Percentiles rank a stretch among this genome's conserved stretches.
These are phyloP conservation scores for Boletales sp. DNA, from an alignment of 768 basidiomycete species.

Conservation along the genomic window DNA sequence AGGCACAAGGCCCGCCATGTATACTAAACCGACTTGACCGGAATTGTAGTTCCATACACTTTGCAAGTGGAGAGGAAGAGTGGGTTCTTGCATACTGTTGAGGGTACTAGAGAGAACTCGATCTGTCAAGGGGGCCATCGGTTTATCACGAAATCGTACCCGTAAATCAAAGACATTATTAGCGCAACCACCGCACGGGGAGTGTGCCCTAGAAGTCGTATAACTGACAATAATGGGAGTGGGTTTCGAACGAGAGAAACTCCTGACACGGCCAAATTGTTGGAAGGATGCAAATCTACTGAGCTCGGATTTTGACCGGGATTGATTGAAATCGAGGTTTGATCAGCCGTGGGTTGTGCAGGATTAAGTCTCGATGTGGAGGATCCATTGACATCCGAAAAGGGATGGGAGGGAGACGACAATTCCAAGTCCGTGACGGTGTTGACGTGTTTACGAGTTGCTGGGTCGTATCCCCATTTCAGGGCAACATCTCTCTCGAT, in stretches of 20 bases:
- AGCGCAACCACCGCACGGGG: slow-evolving; percentile 47
- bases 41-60: slow-evolving; percentile 46
- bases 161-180: slow-evolving; percentile 47
- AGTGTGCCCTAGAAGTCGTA: slow-evolving; percentile 41
- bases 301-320: neutral
- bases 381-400: neutral
- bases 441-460: slow-evolving; percentile 12
- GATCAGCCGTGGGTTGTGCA: neutral
- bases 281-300: neutral
- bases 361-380: neutral
- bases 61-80: slow-evolving; percentile 54
- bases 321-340: neutral
- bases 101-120: slow-evolving; percentile 36
- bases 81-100: slow-evolving; percentile 50
- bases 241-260: slow-evolving; percentile 16
- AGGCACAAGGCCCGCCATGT: slow-evolving; percentile 61
- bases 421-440: slow-evolving; percentile 6
- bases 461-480: slow-evolving; percentile 45
- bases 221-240: slow-evolving; percentile 40
- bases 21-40: slow-evolving; percentile 59
- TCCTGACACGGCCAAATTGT: slow-evolving; percentile 4
- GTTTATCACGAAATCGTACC: slow-evolving; percentile 36
- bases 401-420: neutral
- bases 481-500: slow-evolving; percentile 54
- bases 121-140: neutral